phyloP scores from a whole-genome alignment of 768 basidiomycete genomes.

The Boletus eberwhitei region DNA sequence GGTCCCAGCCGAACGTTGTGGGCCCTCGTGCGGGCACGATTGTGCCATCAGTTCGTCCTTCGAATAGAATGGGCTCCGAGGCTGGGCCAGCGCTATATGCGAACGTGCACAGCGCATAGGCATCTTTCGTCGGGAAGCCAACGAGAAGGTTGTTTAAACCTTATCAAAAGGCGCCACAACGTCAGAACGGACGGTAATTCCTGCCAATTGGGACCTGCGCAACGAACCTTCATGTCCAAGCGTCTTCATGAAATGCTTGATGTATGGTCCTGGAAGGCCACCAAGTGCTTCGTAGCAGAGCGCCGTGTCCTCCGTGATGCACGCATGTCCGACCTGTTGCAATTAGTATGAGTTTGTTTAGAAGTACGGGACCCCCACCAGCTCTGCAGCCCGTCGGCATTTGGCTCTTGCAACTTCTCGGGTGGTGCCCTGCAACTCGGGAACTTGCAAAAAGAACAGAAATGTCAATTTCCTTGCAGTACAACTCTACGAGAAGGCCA shows the following conservation, averaged over 20 bases:
- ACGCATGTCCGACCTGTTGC: constrained; percentile 46
- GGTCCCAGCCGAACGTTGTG: constrained; percentile 85
- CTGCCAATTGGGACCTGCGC: neutral
- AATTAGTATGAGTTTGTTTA: neutral
- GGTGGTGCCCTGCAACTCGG: constrained; percentile 92
- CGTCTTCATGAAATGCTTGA: constrained; percentile 85
- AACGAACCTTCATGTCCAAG: constrained; percentile 78
- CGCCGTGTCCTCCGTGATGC: constrained; percentile 91
- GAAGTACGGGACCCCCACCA: constrained; percentile 46
- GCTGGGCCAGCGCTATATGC: constrained; percentile 88
- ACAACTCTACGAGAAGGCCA: neutral
- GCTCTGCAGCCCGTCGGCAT: constrained; percentile 78
- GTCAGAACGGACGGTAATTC: neutral
- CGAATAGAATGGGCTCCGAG: constrained; percentile 74
- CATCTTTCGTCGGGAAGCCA: constrained; percentile 72
- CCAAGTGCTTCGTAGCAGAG: constrained; percentile 86
- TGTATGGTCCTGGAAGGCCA: constrained; percentile 94
- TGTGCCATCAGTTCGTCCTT: constrained; percentile 84
- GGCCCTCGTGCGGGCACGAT: constrained; percentile 86
- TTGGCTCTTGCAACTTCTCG: constrained; percentile 88
- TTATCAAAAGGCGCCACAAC: constrained; percentile 19
- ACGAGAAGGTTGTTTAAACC: constrained; percentile 80
- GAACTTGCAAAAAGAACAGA: constrained; percentile 49
- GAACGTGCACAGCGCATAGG: constrained; percentile 93
- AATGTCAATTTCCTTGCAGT: neutral